phyloP scores from a whole-genome alignment of 768 basidiomycete genomes.

The Boletus reticulatus region DNA sequence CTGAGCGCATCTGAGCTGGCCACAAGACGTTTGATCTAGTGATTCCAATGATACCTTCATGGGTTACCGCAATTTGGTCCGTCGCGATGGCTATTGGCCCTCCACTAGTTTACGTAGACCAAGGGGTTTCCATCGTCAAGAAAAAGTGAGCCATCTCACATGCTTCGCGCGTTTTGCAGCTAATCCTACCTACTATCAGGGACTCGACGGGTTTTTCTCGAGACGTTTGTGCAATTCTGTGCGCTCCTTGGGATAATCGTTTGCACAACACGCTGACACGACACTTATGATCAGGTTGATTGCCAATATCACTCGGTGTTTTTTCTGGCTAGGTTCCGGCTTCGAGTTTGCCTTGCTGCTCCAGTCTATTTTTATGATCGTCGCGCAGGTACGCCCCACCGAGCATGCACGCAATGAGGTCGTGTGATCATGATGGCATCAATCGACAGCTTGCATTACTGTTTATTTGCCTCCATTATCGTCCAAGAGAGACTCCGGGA shows the following conservation, averaged over 20 bases:
- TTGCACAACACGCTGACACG: constrained; percentile 5
- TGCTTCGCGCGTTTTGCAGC: not conserved
- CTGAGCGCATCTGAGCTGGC: not conserved
- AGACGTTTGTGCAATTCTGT: constrained; percentile 86
- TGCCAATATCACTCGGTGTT: constrained; percentile 85
- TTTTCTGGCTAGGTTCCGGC: constrained; percentile 83
- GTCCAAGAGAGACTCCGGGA: constrained; percentile 60
- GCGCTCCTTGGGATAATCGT: constrained; percentile 18
- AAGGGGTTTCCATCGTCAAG: constrained; percentile 74
- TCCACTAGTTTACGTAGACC: constrained; percentile 82
- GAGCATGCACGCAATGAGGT: constrained; percentile 4
- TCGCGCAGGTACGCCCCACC: constrained; percentile 60
- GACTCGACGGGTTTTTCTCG: constrained; percentile 84
- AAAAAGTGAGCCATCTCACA: constrained; percentile 51
- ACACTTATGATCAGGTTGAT: constrained; percentile 48
- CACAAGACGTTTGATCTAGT: not conserved
- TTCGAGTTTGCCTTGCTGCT: constrained; percentile 78
- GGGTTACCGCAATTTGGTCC: constrained; percentile 69
- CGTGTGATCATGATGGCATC: constrained; percentile 21
- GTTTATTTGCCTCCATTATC: constrained; percentile 79
- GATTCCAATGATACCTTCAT: constrained; percentile 42
- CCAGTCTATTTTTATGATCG: constrained; percentile 83
- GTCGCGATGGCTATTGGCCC: constrained; percentile 84
- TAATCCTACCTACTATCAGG: constrained; percentile 36
- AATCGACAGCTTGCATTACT: constrained; percentile 62